Evolutionary conservation across 768 basidiomycete genomes (phyloP), one percentile per base, ranked within the genome.

Genomic region (Pulveroboletus sp.): DNA sequence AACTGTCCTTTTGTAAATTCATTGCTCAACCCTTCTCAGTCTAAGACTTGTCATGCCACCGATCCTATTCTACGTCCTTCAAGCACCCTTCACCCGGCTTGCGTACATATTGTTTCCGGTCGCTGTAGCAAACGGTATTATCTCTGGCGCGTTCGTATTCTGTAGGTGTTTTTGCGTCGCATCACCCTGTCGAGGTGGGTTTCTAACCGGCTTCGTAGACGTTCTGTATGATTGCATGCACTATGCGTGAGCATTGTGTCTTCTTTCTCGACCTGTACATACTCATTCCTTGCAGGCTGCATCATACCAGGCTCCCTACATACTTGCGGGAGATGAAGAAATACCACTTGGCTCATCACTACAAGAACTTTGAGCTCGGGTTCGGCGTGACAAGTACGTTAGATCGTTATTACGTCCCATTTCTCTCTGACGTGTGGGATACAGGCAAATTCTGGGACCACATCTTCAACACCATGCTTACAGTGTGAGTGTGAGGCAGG

Each of bases 21-120:
- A 16, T 34, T 41, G 7, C 39, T 64, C 38, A 54, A n/a, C 41
- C 2, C 22, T 40, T 32, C 51, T 30, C 34, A 89, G 91, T 49
- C 71, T 97, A 61, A 82, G 96, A 55, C 83, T 99, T 30, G 96
- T 98, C 61, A 99, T 99, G 96, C 96, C 96, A 2, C 96, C 96
- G 3, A 61, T 77, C 3, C 65, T 98, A 49, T 99, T 99, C 71
- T 69, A 75, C 47, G 65, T 69, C 13, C 78, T 99, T 16, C 85
- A 89, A 49, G 74, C 76, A 29, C 96, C 96, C 2, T 92, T 97
- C 75, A 96, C 93, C 6, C 76, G 74, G 45, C 82, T 99, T 45
- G 93, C 82, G 2, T 81, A 98, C 65, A 51, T 69, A 12, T 53
- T 99, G 16, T 95, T 98, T 76, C 91, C 93, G 2, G 67, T 80